Percentiles rank a stretch among this genome's conserved stretches.
These are phyloP conservation scores for Odonthalia washingtoniensis DNA, from an alignment of 31 red algal species.

Conservation along the genomic window DNA sequence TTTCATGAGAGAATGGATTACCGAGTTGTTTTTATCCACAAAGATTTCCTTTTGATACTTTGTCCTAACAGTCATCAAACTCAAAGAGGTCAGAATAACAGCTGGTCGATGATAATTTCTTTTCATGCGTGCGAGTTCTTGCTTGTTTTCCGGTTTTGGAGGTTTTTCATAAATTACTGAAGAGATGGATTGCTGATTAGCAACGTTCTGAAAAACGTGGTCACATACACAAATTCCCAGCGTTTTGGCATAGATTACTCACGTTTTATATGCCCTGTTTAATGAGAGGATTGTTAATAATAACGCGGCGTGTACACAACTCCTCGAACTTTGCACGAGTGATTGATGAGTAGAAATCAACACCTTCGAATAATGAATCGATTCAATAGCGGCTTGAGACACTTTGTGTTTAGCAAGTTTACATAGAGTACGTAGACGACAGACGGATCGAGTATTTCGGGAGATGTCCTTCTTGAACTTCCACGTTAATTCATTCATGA, in stretches of 20 bases:
- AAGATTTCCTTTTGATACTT: slow-evolving; percentile 62
- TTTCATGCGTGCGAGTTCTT: slow-evolving; percentile 41
- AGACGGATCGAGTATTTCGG: too few relatives aligned
- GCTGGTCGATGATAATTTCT: slow-evolving; percentile 51
- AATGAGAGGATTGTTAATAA: slow-evolving; percentile 87
- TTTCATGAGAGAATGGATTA: slow-evolving; percentile 56
- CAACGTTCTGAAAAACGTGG: slow-evolving; percentile 96
- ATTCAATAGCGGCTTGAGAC: too few relatives aligned
- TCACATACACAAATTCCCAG: slow-evolving; percentile 98
- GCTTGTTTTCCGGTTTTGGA: slow-evolving; percentile 29
- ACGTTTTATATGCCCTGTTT: slow-evolving; percentile 91
- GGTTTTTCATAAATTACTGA: not conserved
- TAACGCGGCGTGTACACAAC: too few relatives aligned
- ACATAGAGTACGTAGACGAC: too few relatives aligned
- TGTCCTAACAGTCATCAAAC: too few relatives aligned
- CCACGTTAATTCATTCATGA: too few relatives aligned
- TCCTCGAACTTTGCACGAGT: slow-evolving; percentile 85
- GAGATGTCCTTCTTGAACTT: too few relatives aligned
- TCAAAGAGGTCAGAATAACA: slow-evolving; percentile 61
- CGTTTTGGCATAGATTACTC: slow-evolving; percentile 95
- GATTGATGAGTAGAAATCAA: too few relatives aligned
- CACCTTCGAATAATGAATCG: too few relatives aligned
- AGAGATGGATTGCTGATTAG: too few relatives aligned
- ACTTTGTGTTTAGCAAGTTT: too few relatives aligned
- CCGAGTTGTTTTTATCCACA: slow-evolving; percentile 55